phyloP scores from a whole-genome alignment of 352 stramenopile genomes.

The Phytophthora citricola region DNA sequence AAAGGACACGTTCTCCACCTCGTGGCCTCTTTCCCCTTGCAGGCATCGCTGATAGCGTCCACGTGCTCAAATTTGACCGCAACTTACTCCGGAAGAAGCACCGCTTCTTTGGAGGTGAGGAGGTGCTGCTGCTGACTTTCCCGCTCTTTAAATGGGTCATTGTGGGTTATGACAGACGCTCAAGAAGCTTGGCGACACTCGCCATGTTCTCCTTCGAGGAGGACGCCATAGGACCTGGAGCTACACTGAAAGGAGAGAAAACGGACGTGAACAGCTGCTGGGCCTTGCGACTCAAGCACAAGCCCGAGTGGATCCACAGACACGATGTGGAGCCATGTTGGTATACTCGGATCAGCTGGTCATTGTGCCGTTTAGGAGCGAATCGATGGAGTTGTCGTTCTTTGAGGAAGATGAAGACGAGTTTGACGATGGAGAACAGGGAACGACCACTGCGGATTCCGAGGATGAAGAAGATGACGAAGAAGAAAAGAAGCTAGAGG shows the following conservation, averaged over 20 bases:
- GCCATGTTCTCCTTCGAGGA: constrained; percentile 85
- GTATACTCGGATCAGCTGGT: constrained; percentile 87
- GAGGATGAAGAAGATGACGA: constrained; percentile 85
- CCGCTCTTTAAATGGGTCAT: constrained; percentile 81
- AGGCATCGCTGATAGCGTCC: constrained; percentile 71
- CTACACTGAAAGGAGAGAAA: constrained; percentile 84
- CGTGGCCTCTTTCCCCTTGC: constrained; percentile 74
- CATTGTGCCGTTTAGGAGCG: constrained; percentile 81
- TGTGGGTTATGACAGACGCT: constrained; percentile 72
- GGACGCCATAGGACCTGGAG: constrained; percentile 81
- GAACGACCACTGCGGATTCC: constrained; percentile 32
- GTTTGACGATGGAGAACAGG: constrained; percentile 60
- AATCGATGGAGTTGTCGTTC: constrained; percentile 79
- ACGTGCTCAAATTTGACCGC: constrained; percentile 77
- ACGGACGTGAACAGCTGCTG: constrained; percentile 77
- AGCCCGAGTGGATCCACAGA: constrained; percentile 76
- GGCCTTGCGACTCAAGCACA: constrained; percentile 62
- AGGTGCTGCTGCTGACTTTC: constrained; percentile 85
- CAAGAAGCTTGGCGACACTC: constrained; percentile 60
- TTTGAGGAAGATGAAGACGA: constrained; percentile 85
- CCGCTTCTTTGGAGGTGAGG: constrained; percentile 71
- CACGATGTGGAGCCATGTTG: constrained; percentile 81
- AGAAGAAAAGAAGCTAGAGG: constrained; percentile 78
- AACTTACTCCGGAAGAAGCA: constrained; percentile 71
- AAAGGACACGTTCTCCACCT: constrained; percentile 76